Percentiles rank a stretch among this genome's conserved stretches.
Conservation (phyloP, 2,329 filamentous ascomycete species). For the Colletotrichum camelliae region DNA sequence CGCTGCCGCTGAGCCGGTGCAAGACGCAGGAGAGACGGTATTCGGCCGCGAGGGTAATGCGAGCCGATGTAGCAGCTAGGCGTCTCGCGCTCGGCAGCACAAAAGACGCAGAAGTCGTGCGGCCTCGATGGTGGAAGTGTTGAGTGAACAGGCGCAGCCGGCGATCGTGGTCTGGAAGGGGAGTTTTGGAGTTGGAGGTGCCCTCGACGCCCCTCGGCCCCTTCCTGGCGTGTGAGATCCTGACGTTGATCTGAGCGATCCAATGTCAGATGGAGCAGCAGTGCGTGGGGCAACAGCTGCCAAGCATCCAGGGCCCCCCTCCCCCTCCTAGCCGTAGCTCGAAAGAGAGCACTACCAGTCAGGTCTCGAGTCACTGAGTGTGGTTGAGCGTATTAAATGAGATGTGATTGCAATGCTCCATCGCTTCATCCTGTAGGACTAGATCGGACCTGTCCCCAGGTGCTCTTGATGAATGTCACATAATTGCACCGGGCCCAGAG, state of each 20-base stretch:
- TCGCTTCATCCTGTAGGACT: background rate
- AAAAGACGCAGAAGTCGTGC: background rate
- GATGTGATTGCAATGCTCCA: constrained; percentile 1
- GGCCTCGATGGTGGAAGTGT: background rate
- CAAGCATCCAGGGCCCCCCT: constrained; percentile 17
- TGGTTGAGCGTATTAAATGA: constrained; percentile 13
- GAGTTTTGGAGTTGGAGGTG: background rate
- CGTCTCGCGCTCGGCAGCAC: background rate
- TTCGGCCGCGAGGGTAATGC: background rate
- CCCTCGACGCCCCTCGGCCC: background rate
- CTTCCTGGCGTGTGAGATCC: constrained; percentile 7
- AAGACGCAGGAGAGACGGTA: background rate
- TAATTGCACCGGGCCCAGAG: background rate
- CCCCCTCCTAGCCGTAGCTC: background rate
- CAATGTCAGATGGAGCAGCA: constrained; percentile 21
- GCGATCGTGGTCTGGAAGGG: background rate
- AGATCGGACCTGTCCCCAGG: background rate
- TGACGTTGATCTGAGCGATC: constrained; percentile 16
- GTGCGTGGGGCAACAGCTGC: constrained; percentile 15
- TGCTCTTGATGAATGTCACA: background rate
- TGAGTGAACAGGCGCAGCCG: background rate
- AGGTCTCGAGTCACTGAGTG: background rate
- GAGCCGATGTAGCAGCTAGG: background rate
- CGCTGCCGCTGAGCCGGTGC: background rate
- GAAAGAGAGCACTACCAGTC: background rate